phyloP scores from a whole-genome alignment of 2,329 filamentous ascomycete genomes.

The Trichoderma sp. region DNA sequence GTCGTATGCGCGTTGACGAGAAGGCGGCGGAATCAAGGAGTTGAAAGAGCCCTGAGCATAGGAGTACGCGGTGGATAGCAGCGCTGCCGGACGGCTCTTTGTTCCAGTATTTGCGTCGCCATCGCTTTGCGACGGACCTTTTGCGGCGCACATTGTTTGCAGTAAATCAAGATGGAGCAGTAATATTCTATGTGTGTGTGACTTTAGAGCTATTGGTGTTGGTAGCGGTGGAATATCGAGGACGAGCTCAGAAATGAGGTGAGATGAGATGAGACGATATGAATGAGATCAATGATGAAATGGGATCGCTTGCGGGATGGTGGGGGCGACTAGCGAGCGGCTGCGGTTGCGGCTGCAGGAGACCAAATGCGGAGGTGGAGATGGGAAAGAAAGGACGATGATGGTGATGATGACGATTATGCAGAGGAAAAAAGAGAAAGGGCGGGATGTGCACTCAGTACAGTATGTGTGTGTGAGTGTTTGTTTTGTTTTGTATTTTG shows the following conservation, averaged over 20 bases:
- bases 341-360: not conserved
- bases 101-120: not conserved
- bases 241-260: not conserved
- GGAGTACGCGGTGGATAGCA: constrained; percentile 32
- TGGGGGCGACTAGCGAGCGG: not conserved
- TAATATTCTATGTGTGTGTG: not conserved
- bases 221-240: not conserved
- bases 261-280: not conserved
- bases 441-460: not conserved
- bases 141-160: not conserved
- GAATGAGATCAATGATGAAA: not conserved
- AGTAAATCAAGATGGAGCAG: not conserved
- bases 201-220: not conserved
- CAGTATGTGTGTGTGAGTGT: not conserved
- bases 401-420: not conserved
- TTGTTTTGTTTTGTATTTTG: not conserved
- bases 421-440: not conserved
- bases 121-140: not conserved
- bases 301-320: not conserved
- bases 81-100: not conserved
- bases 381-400: not conserved
- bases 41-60: constrained; percentile 49
- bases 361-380: not conserved
- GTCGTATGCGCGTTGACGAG: constrained; percentile 58
- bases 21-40: constrained; percentile 59